phyloP scores from a whole-genome alignment of 805 yeast genomes.

The Wickerhamiella cacticola region DNA sequence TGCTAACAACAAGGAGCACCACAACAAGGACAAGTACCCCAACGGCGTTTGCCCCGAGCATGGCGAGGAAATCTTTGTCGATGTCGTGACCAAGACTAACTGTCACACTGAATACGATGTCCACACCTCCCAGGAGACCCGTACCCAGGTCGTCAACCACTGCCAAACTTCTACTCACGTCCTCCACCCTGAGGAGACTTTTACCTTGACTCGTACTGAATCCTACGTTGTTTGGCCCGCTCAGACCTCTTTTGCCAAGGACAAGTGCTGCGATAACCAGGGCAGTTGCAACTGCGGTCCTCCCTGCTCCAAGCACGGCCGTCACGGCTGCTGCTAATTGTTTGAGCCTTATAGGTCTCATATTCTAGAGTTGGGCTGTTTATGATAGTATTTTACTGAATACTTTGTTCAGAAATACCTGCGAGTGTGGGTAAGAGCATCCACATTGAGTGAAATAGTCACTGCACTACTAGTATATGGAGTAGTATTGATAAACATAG shows the following conservation, averaged over 20 bases:
- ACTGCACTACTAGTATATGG: too few species aligned
- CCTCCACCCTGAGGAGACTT: constrained; percentile 14
- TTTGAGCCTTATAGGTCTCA: too few species aligned
- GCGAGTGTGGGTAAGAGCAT: too few species aligned
- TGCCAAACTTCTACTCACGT: constrained; percentile 13
- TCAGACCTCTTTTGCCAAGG: neutral
- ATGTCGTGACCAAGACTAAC: constrained; percentile 5
- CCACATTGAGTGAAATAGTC: too few species aligned
- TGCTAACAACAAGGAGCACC: neutral
- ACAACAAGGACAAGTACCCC: constrained; percentile 8
- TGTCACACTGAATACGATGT: constrained; percentile 8
- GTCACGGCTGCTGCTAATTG: constrained; percentile 7
- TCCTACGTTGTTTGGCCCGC: constrained; percentile 14
- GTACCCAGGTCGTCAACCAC: constrained; percentile 11
- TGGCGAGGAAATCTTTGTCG: constrained; percentile 5
- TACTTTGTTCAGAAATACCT: too few species aligned
- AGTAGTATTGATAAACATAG: too few species aligned
- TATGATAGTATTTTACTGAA: too few species aligned
- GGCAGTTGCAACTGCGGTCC: neutral
- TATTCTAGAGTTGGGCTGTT: too few species aligned
- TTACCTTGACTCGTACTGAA: constrained; percentile 14
- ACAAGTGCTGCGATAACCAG: neutral
- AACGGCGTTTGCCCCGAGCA: constrained; percentile 8
- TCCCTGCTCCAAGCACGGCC: constrained; percentile 11
- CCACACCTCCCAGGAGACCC: constrained; percentile 11